Conservation (phyloP, 129 eudicot species). For the sunflower (Helianthus annuus) region DNA sequence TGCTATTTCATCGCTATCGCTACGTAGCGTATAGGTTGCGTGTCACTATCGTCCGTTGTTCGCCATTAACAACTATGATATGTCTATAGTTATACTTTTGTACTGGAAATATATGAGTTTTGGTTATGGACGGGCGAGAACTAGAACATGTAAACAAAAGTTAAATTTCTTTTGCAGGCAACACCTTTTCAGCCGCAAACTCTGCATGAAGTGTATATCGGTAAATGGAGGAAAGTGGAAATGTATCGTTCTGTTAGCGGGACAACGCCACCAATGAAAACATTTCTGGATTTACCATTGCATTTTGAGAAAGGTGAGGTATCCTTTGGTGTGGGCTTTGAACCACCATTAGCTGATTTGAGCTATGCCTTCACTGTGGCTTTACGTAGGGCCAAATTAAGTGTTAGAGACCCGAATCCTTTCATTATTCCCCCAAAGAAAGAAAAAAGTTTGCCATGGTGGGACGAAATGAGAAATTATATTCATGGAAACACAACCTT, state of each 20-base stretch:
- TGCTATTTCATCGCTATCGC: too few relatives aligned
- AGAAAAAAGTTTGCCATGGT: conserved; percentile 96
- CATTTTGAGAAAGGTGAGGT: conserved; percentile 84
- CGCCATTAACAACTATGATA: background rate
- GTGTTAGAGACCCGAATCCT: conserved; percentile 71
- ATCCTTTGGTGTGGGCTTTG: conserved; percentile 84
- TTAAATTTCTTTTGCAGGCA: conserved; percentile 58
- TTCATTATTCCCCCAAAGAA: conserved; percentile 64
- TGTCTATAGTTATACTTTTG: background rate
- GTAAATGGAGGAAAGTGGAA: conserved; percentile 84
- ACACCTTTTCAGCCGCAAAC: conserved; percentile 93
- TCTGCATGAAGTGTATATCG: conserved; percentile 66
- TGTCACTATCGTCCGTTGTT: too few relatives aligned
- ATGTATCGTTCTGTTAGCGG: conserved; percentile 90
- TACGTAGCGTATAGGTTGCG: too few relatives aligned
- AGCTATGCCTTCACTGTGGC: conserved; percentile 95
- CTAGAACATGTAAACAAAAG: conserved; percentile 6
- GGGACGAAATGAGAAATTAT: conserved; percentile 98
- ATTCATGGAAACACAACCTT: conserved; percentile 68
- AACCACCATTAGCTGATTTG: conserved; percentile 79
- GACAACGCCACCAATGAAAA: conserved; percentile 92
- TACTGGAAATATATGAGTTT: conserved; percentile 2
- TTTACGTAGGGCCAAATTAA: conserved; percentile 86
- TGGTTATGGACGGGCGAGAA: conserved; percentile 11
- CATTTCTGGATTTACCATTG: conserved; percentile 67